Evolutionary conservation across 2,329 filamentous ascomycete species (phyloP), one percentile per base, ranked within the genome.

Genomic region (Xylaria sp.): DNA sequence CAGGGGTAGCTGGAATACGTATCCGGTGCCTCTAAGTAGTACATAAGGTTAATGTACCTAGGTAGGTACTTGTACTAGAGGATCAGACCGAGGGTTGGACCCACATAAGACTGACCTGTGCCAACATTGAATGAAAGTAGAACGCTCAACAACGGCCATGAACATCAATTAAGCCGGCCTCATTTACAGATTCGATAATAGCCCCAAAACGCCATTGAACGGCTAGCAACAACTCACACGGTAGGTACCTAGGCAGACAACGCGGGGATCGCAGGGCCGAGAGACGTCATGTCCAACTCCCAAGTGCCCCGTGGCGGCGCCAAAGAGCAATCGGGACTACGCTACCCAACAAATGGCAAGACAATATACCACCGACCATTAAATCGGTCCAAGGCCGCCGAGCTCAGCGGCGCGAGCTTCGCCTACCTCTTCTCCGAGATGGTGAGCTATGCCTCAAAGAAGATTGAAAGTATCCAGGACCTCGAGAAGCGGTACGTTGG

Each of bases 301-400:
- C 85, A 86, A 74, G 80, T 85, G 66, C 78, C 81, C 72, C 82
- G 85, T 72, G 80, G 80, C 70, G 76, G 82, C 68, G 81, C 82
- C 74, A 84, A 85, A 78, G 85, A 83, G 65, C 81, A 86, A 73
- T 80, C 86, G 12, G 91, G 92, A 32, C 90, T 99, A 71, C 92
- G 94, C 74, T 93, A 97, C 78, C 95, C 96, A 57, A 93, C 93
- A 66, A 97, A 90, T 81, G 94, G 94, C 84, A 98, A 98, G 84
- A 97, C 94, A 73, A 98, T 99, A 84, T 99, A 98, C 85, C 94
- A 98, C 85, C 89, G 96, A 65, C 94, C 97, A 71, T 86, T 98
- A 70, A 98, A 98, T 82, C 92, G 96, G 73, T 92, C 91, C 76
- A 93, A 94, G 80, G 93, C 92, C 76, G 89, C 92, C 68, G 95